phyloP scores from a whole-genome alignment of 345 rosid species.

The Passiflora organensis region DNA sequence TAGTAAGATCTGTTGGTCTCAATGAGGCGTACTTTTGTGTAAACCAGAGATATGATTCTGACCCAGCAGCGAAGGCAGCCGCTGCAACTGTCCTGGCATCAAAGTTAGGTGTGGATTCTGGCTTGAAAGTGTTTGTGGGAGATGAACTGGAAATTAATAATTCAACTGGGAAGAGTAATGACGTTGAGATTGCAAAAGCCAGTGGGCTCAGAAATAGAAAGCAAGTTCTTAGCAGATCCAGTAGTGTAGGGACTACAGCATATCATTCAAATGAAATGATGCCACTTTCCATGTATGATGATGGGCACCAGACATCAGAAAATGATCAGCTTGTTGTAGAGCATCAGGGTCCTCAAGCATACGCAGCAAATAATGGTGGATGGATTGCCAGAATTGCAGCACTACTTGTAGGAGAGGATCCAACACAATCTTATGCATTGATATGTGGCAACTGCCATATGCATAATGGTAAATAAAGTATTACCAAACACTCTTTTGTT shows the following conservation, averaged over 20 bases:
- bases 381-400: slow-evolving; percentile 94
- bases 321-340: slow-evolving; percentile 54
- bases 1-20: too few relatives aligned
- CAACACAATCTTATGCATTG: slow-evolving; percentile 83
- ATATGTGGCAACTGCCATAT: slow-evolving; percentile 90
- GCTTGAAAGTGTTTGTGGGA: slow-evolving; percentile 66
- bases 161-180: slow-evolving; percentile 60
- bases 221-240: slow-evolving; percentile 42
- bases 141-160: slow-evolving; percentile 49
- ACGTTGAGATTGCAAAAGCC: slow-evolving; percentile 54
- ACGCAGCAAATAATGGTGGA: slow-evolving; percentile 50
- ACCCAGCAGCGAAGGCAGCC: slow-evolving; percentile 97
- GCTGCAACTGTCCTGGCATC: slow-evolving; percentile 97
- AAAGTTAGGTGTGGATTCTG: slow-evolving; percentile 88
- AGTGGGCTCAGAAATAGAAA: slow-evolving; percentile 74
- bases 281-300: slow-evolving; percentile 30
- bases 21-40: slow-evolving; percentile 9
- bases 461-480: slow-evolving; percentile 75
- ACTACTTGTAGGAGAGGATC: slow-evolving; percentile 95
- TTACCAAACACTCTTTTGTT: neutral
- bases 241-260: slow-evolving; percentile 44
- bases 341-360: slow-evolving; percentile 57
- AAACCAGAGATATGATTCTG: slow-evolving; percentile 84
- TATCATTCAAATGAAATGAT: slow-evolving; percentile 41
- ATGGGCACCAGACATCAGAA: slow-evolving; percentile 37